Evolutionary conservation across 495 filamentous ascomycete genomes (phyloP).

Genomic region (Penicillium coprophilum): DNA sequence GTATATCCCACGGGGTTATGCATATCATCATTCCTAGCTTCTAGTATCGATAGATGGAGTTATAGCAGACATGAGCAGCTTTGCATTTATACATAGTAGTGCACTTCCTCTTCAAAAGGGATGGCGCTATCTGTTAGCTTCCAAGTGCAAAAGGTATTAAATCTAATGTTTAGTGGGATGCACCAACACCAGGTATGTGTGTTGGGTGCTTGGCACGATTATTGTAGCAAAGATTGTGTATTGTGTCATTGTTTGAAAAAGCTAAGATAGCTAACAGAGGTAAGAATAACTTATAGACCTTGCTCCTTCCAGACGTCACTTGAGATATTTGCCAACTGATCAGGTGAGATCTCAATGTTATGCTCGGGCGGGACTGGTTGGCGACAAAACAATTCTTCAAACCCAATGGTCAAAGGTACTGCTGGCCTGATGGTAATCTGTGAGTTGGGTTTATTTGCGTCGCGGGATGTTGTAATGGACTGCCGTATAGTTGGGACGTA

Average conservation of each 20-base stretch:
- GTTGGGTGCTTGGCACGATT: no score
- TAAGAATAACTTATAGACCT: background rate
- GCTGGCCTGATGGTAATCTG: background rate
- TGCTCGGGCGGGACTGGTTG: background rate
- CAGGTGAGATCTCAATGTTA: background rate
- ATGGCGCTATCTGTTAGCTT: no score
- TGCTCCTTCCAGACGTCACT: background rate
- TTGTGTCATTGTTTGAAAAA: background rate
- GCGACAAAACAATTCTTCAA: constrained; percentile 2
- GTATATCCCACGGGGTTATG: no score
- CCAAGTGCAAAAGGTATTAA: no score
- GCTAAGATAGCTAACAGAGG: background rate
- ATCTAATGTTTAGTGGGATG: no score
- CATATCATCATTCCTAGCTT: no score
- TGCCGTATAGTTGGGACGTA: background rate
- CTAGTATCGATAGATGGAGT: no score
- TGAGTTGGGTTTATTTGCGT: background rate
- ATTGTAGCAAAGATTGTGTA: background rate
- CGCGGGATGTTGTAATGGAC: background rate
- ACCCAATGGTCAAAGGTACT: background rate
- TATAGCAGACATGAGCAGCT: no score
- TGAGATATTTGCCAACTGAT: background rate
- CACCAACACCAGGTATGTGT: no score
- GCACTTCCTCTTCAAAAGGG: no score
- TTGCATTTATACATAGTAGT: no score